Evolutionary conservation across 2,329 filamentous ascomycete genomes (phyloP).

Genomic region (Pseudogymnoascus sp.): DNA sequence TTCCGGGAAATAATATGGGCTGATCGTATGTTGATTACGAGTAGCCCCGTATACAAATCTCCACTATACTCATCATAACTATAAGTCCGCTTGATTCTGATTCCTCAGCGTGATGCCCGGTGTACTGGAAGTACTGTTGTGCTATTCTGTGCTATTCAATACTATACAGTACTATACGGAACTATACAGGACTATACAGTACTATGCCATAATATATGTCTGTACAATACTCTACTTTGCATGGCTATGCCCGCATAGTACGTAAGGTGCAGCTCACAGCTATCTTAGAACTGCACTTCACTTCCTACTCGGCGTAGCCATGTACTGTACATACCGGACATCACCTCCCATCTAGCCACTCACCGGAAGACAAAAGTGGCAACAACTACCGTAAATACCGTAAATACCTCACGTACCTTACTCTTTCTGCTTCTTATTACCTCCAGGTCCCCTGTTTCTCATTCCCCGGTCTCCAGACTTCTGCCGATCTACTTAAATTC

Average conservation of each 20-base stretch:
- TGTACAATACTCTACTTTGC: background rate
- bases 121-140: background rate
- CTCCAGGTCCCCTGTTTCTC: background rate
- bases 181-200: background rate
- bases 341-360: no score
- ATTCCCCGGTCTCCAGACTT: background rate
- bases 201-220: background rate
- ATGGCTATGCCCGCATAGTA: background rate
- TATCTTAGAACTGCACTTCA: background rate
- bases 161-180: background rate
- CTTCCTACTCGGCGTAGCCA: background rate
- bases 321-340: background rate
- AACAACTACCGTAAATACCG: background rate
- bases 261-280: background rate
- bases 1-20: background rate
- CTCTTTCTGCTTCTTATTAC: background rate
- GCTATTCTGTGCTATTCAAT: background rate
- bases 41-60: background rate
- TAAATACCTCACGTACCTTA: background rate
- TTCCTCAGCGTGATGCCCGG: background rate
- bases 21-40: background rate
- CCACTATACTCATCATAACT: no score
- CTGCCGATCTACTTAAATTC: background rate
- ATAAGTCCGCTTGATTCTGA: background rate
- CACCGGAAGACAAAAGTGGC: background rate